Base-by-base conservation (phyloP, 192 early-diverging fungal genomes). In the Coemansia aciculifera region DNA sequence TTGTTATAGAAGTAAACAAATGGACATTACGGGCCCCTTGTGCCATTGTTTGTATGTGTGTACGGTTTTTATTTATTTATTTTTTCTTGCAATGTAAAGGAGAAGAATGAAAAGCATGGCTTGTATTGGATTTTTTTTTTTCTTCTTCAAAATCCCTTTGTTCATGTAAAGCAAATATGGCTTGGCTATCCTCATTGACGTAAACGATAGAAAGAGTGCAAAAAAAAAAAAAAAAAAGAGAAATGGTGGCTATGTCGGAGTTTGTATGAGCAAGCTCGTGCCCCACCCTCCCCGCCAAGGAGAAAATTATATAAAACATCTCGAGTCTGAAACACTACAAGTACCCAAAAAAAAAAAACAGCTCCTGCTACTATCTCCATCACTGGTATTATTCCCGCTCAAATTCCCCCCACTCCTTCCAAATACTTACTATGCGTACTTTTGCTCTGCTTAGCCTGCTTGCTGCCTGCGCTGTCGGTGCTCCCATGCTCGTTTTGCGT, bases 401-500 rank as follows among this genome's bases (percentile, higher is more conserved):
- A 40, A 42, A 12, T 12, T 9, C 39, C 13, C 11, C 40, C 15
- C 36, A 37, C 36, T 37, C 1, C 40, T 17, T 32, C 29, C 19
- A 57, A 38, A 29, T 48, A 11, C 31, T 29, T 8, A 61, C 6
- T 5, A 80, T 80, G 78, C 78, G 78, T 51, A 65, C 69, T 12
- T 57, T 80, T 72, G 72, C 69, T 7, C 46, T 75, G 0, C 13
- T 75, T 54, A 48, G 56, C 15, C 63, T 72, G 1, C 73, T 80
- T 46, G 69, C 73, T 1, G 63, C 63, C 32, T 54, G 69, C 24
- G 69, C 70, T 7, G 7, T 67, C 19, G 76, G 64, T 1, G 49
- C 68, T 0, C 71, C 71, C 13, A 11, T 64, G 37, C 5, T 67
- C 1, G 29, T 11, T 8, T 24, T n/a, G 10, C 72, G 77, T 11